Base-by-base conservation (phyloP, 2,329 filamentous ascomycete species). In the Aspergillus neoniger region DNA sequence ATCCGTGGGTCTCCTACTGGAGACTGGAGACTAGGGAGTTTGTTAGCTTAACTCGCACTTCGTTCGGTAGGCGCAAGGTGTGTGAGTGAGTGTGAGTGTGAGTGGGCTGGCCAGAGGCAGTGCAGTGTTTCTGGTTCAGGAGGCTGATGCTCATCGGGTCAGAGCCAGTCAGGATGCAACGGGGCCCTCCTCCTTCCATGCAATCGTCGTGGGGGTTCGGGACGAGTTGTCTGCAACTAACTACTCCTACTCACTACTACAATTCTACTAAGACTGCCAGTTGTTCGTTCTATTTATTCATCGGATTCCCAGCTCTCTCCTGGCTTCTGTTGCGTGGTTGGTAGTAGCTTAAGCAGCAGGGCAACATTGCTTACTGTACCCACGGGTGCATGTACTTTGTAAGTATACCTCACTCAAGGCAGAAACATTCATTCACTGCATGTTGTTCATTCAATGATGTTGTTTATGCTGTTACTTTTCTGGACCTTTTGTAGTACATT, bases 51-150 rank as follows among this genome's bases (percentile, higher is more conserved):
- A 36, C 32, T 36, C 32, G 32, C 32, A 36, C 32, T 49, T 7
- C n/a, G 44, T 49, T n/a, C 14, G 25, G 15, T 17, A 2, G 47
- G 47, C 47, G 47, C 47, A 50, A 28, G 15, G 47, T 21, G 25
- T 28, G 41, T 44, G 19, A 44, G 41, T 19, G 19, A 9, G 9
- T 1, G 41, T 3, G 41, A 9, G 39, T 43, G 41, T 6, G 41
- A 44, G 41, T 50, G 47, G 47, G 25, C 47, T 50, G 47, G 47
- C 47, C 47, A 50, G 47, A 50, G 47, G 47, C 47, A 50, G 47
- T 50, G 47, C 47, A 50, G 28, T 17, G 25, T 44, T 44, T 50
- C 47, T 50, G 47, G 25, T 50, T 50, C 47, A 50, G 47, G 47
- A 50, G 47, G 47, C 47, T 50, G 47, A 50, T 50, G 47, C 47